phyloP scores from a whole-genome alignment of 225 moss, liverwort and hornwort genomes.

The Climacium dendroides region DNA sequence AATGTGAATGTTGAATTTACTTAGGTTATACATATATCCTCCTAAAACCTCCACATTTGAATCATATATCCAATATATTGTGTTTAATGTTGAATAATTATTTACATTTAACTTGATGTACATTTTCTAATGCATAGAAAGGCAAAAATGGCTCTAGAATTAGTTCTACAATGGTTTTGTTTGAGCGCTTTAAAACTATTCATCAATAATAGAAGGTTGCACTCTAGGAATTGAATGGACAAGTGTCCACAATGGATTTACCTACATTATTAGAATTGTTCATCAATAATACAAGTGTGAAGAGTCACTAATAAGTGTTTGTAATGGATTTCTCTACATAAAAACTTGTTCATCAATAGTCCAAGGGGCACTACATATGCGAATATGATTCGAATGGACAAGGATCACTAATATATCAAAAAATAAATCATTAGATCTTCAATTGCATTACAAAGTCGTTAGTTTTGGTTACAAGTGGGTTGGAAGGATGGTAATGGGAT shows the following conservation, averaged over 20 bases:
- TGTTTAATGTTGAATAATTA: too few relatives aligned
- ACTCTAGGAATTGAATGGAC: not conserved
- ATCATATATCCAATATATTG: too few relatives aligned
- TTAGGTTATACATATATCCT: too few relatives aligned
- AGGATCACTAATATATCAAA: not conserved
- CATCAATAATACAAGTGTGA: not conserved
- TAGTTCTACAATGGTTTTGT: too few relatives aligned
- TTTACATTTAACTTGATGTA: too few relatives aligned
- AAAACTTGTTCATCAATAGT: not conserved
- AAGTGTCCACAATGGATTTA: not conserved
- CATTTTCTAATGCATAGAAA: too few relatives aligned
- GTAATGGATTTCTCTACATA: rapidly evolving
- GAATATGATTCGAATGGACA: not conserved
- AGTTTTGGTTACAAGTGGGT: too few relatives aligned
- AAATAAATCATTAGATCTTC: not conserved
- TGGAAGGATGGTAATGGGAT: not conserved
- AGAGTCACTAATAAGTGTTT: rapidly evolving
- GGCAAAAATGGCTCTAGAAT: too few relatives aligned
- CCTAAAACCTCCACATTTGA: too few relatives aligned
- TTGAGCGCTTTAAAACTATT: too few relatives aligned
- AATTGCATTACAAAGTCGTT: not conserved
- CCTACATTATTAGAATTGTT: not conserved
- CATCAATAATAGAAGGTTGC: not conserved
- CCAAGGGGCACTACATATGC: not conserved
- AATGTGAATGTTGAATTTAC: too few relatives aligned